Conservation (phyloP, 257 asterid genomes). For the Nyctanthes arbortristis region DNA sequence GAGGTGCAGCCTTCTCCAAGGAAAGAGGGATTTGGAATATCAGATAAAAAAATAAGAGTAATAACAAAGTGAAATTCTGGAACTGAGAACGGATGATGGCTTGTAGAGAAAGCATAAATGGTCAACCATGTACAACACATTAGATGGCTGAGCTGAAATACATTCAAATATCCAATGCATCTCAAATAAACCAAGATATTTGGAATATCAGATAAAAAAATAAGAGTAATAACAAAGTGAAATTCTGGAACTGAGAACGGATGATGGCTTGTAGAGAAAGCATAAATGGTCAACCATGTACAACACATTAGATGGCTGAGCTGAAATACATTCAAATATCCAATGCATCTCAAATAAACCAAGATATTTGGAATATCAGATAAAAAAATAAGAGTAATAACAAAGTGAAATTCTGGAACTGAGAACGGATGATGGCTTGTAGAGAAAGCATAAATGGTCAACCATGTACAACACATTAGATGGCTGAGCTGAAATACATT, state of each 20-base stretch:
- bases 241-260: background rate
- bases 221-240: background rate
- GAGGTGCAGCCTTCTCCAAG: constrained; percentile 54
- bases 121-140: background rate
- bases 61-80: background rate
- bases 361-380: background rate
- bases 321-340: too few species aligned
- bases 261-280: background rate
- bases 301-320: background rate
- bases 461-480: background rate
- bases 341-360: too few species aligned
- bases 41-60: constrained; percentile 3
- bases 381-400: background rate
- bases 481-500: too few species aligned
- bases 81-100: background rate
- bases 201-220: constrained; percentile 8
- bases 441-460: background rate
- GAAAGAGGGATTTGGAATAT: constrained; percentile 6
- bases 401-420: background rate
- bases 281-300: background rate
- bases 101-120: background rate
- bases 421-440: background rate
- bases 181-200: too few species aligned
- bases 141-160: too few species aligned
- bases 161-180: too few species aligned